Evolutionary conservation across 345 rosid genomes (phyloP), one percentile per base, ranked within the genome.

Genomic region (Salix suchowensis): DNA sequence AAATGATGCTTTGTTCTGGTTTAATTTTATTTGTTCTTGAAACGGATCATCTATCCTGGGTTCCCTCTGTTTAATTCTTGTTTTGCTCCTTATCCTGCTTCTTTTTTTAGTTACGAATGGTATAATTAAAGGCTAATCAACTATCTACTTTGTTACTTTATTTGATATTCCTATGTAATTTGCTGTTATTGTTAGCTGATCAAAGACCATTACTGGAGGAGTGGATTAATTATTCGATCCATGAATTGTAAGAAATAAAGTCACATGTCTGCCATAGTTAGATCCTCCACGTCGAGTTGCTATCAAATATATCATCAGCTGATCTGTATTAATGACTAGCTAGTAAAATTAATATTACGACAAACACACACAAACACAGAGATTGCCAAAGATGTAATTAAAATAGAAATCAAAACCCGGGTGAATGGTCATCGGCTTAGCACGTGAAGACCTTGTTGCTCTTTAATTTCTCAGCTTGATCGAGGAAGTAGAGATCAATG

Each of bases 381-480:
- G 13, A 40, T 40, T 11, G 46, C 46, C 46, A 40, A 40, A 40
- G 10, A 11, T 1, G 12, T 40, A 9, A 40, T 40, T 40, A 10
- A 6, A 8, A 40, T 40, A 44, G 12, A 44, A 14, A 10, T 44
- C 3, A 44, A 44, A 44, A 44, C 15, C 4, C 19, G 55, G 7
- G 55, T 50, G 54, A 34, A 34, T 34, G 37, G 37, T 36, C 7
- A 50, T 50, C 21, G 14, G 55, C 5, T 50, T 16, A 16, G 8
- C 77, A 75, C 67, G 77, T 75, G 72, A 74, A 65, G 37, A n/a
- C 66, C 68, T 32, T 40, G 3, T 15, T 6, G 13, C n/a, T 37
- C 13, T 40, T 34, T 36, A 42, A 26, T 7, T 15, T 9, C 64
- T 74, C 72, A 50, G 16, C 5, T 7, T n/a, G 34, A 32, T 32